These are phyloP conservation scores for Kandelia obovata DNA, from an alignment of 345 rosid species.

Conservation along the genomic window DNA sequence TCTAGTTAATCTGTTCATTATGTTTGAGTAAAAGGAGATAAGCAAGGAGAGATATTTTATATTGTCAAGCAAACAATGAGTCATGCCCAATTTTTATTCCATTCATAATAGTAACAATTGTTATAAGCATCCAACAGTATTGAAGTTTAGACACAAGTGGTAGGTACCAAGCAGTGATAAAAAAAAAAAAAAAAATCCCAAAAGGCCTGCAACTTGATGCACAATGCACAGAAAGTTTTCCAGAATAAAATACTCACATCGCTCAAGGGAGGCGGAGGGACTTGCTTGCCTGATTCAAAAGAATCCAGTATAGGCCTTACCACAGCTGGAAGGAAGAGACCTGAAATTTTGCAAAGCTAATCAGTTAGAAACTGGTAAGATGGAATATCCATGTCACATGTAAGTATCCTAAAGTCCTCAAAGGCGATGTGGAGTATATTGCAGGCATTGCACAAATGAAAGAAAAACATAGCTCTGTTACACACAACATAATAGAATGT, in stretches of 20 bases:
- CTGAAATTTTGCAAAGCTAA: conserved; percentile 35
- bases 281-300: conserved; percentile 73
- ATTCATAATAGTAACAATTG: no score
- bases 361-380: neutral
- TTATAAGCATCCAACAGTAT: no score
- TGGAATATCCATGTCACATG: neutral
- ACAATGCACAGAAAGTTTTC: neutral
- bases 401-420: no score
- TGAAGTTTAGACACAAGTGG: neutral
- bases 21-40: no score
- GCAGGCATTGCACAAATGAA: no score
- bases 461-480: neutral
- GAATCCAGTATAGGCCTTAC: conserved; percentile 96
- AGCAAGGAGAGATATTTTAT: no score
- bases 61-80: no score
- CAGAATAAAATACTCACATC: conserved; percentile 51
- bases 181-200: no score
- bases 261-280: conserved; percentile 65
- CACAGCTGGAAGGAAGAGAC: conserved; percentile 90
- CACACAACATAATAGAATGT: no score
- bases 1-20: no score
- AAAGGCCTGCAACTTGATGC: neutral
- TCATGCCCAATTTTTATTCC: no score
- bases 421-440: no score
- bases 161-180: neutral